Evolutionary conservation across 2,329 filamentous ascomycete genomes (phyloP).

Genomic region (Alternaria sp.): DNA sequence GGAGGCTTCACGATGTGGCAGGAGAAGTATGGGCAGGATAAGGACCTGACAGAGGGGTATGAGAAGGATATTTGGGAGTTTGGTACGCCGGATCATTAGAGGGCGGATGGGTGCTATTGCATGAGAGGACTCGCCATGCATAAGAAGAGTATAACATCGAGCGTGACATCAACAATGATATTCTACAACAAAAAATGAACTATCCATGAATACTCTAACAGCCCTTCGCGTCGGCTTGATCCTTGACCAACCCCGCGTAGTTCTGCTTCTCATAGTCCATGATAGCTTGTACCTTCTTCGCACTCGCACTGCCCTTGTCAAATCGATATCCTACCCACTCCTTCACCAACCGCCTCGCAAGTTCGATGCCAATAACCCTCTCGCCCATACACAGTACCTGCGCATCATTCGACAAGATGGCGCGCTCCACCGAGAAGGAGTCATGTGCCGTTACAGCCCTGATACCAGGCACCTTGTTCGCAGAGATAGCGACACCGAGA

Average conservation of each 20-base stretch:
- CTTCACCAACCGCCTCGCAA: conserved; percentile 75
- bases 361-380: conserved; percentile 79
- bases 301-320: conserved; percentile 69
- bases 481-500: conserved; percentile 84
- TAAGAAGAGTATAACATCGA: neutral
- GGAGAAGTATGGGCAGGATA: conserved; percentile 78
- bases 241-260: conserved; percentile 28
- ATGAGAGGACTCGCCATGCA: fast-evolving
- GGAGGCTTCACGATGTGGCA: conserved; percentile 90
- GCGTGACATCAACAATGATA: neutral
- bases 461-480: conserved; percentile 85
- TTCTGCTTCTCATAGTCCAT: conserved; percentile 55
- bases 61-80: conserved; percentile 82
- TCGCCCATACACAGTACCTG: conserved; percentile 89
- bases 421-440: conserved; percentile 80
- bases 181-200: neutral
- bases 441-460: conserved; percentile 90
- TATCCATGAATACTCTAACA: no score
- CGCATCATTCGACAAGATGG: conserved; percentile 82
- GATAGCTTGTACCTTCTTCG: conserved; percentile 61
- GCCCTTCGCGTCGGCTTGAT: conserved; percentile 9
- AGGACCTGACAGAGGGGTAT: conserved; percentile 82
- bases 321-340: conserved; percentile 89
- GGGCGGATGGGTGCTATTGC: fast-evolving
- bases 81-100: conserved; percentile 34